These are phyloP conservation scores for Boletellus emodensis DNA, from an alignment of 768 basidiomycete species.

Conservation along the genomic window DNA sequence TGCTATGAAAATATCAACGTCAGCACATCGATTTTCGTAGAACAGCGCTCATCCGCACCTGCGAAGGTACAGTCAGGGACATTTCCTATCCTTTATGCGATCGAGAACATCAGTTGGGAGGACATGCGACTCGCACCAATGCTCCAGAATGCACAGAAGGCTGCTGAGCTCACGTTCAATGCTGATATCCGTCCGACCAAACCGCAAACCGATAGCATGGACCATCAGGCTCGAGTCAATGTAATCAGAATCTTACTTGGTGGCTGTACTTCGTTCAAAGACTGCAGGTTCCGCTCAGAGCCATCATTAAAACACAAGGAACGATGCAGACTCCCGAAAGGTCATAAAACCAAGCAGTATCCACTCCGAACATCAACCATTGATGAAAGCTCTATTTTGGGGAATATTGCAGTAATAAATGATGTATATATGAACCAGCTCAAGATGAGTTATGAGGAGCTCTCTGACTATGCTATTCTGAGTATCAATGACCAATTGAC, in stretches of 20 bases:
- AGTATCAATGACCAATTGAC: too few relatives aligned
- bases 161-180: neutral
- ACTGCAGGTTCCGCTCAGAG: neutral
- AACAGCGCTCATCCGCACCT: slow-evolving; percentile 24
- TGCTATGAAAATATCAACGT: slow-evolving; percentile 30
- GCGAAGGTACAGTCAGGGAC: slow-evolving; percentile 37
- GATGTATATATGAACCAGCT: too few relatives aligned
- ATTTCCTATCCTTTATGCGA: slow-evolving; percentile 28
- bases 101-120: slow-evolving; percentile 3
- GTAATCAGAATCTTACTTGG: neutral
- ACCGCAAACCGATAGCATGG: neutral
- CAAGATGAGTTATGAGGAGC: too few relatives aligned
- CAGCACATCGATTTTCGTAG: slow-evolving; percentile 29
- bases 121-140: neutral
- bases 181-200: neutral
- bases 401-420: too few relatives aligned
- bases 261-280: neutral
- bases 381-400: too few relatives aligned
- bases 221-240: neutral
- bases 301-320: neutral
- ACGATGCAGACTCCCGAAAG: too few relatives aligned
- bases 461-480: too few relatives aligned
- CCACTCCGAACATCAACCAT: too few relatives aligned
- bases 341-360: too few relatives aligned
- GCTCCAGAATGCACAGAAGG: neutral